Conservation (phyloP, 192 early-diverging fungal species). For the Coemansia sp. region DNA sequence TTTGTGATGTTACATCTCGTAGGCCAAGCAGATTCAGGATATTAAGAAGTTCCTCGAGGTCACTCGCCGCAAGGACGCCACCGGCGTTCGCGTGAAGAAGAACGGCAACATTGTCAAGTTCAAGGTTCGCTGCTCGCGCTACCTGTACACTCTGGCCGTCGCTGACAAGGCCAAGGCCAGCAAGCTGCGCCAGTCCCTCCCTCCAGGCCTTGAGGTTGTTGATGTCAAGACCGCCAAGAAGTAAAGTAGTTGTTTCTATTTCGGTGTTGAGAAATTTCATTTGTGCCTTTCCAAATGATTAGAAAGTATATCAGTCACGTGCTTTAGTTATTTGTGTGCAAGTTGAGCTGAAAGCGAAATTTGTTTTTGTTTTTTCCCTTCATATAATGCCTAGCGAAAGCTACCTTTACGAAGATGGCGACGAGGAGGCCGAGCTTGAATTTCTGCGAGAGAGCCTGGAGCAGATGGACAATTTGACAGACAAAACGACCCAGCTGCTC, state of each 20-base stretch:
- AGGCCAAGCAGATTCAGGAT: conserved; percentile 97
- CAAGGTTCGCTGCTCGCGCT: conserved; percentile 98
- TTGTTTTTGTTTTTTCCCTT: no score
- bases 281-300: neutral
- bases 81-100: conserved; percentile 95
- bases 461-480: conserved; percentile 55
- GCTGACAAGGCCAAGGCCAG: conserved; percentile 91
- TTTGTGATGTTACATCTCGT: conserved; percentile 6
- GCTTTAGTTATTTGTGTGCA: neutral
- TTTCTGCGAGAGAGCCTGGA: conserved; percentile 56
- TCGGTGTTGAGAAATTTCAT: neutral
- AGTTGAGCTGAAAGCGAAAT: no score
- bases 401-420: conserved; percentile 46
- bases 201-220: conserved; percentile 57
- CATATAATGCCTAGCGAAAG: conserved; percentile 28
- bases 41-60: conserved; percentile 98
- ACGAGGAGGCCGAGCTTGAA: conserved; percentile 54
- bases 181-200: conserved; percentile 94
- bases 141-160: conserved; percentile 97
- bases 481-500: conserved; percentile 50
- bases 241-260: neutral
- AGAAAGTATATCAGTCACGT: neutral
- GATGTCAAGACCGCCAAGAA: no score
- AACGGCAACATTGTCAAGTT: conserved; percentile 90
- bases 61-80: conserved; percentile 94